A percentile compares a stretch with the other conserved stretches of the same genome.
phyloP scores from a whole-genome alignment of 495 filamentous ascomycete species.

The Xylaria palmicola region DNA sequence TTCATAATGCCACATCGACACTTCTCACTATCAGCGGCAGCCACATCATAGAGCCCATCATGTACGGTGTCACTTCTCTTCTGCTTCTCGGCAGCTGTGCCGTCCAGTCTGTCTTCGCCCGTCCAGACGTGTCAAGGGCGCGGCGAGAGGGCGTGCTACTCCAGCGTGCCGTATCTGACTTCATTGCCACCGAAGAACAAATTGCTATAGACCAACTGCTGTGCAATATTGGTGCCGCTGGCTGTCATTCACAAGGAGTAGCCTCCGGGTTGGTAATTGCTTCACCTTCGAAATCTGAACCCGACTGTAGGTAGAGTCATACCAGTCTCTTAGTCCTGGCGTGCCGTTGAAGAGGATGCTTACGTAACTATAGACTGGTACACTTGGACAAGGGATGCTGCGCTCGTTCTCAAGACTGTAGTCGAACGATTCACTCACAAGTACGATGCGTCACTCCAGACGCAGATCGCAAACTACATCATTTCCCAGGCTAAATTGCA shows the following conservation, averaged over 20 bases:
- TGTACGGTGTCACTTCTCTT: slow-evolving; percentile 43
- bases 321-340: neutral
- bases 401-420: slow-evolving; percentile 60
- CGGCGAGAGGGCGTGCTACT: slow-evolving; percentile 40
- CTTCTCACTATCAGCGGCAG: slow-evolving; percentile 26
- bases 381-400: slow-evolving; percentile 73
- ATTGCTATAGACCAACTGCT: slow-evolving; percentile 53
- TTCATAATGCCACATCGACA: slow-evolving; percentile 17
- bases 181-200: slow-evolving; percentile 55
- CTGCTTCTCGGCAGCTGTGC: slow-evolving; percentile 47
- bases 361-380: slow-evolving; percentile 47
- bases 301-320: slow-evolving; percentile 54
- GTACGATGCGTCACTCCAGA: slow-evolving; percentile 50
- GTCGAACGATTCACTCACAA: slow-evolving; percentile 58
- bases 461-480: slow-evolving; percentile 58
- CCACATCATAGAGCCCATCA: slow-evolving; percentile 41
- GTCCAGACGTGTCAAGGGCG: slow-evolving; percentile 32
- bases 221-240: slow-evolving; percentile 59
- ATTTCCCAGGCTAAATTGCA: slow-evolving; percentile 60
- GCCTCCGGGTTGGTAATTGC: slow-evolving; percentile 60
- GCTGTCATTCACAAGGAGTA: slow-evolving; percentile 47
- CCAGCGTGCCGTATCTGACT: slow-evolving; percentile 51
- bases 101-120: slow-evolving; percentile 46
- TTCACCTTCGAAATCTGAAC: slow-evolving; percentile 55
- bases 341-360: slow-evolving; percentile 1